phyloP scores from a whole-genome alignment of 202 grass and related monocot species.

The Cymbopogon flexuosus region DNA sequence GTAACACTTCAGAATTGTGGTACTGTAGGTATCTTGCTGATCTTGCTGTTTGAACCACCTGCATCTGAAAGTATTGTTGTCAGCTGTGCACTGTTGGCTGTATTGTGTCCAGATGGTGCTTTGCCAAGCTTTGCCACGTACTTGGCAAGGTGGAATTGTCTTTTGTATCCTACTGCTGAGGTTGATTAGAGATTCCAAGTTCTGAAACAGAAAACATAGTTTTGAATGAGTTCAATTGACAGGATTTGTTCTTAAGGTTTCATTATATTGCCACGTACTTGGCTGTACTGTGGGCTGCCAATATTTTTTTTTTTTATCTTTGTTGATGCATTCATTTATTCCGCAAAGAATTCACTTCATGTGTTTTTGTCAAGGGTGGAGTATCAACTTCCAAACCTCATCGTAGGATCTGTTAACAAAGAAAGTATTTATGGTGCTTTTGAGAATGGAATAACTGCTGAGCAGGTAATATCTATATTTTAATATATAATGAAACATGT shows the following conservation, averaged over 20 bases:
- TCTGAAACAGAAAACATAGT: background rate
- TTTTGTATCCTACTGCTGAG: background rate
- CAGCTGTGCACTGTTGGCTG: background rate
- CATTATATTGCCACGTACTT: background rate
- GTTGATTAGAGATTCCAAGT: background rate
- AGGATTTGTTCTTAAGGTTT: conserved; percentile 6
- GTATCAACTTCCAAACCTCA: conserved; percentile 92
- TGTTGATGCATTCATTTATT: conserved; percentile 6
- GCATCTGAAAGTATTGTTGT: background rate
- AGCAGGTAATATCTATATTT: conserved; percentile 49
- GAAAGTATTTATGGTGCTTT: conserved; percentile 92
- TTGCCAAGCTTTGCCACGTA: background rate
- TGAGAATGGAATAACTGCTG: conserved; percentile 83
- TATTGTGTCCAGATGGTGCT: background rate
- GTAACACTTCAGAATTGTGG: background rate
- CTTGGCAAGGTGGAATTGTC: background rate
- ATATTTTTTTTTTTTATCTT: background rate
- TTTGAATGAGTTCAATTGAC: background rate
- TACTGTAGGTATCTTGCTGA: background rate
- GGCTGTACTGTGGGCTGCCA: background rate
- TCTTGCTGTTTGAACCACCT: background rate
- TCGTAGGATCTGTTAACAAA: conserved; percentile 86
- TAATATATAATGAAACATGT: background rate
- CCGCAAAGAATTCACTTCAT: background rate
- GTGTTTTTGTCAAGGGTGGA: conserved; percentile 50